phyloP scores from a whole-genome alignment of 2,329 filamentous ascomycete genomes.

The Fusarium virguliforme region DNA sequence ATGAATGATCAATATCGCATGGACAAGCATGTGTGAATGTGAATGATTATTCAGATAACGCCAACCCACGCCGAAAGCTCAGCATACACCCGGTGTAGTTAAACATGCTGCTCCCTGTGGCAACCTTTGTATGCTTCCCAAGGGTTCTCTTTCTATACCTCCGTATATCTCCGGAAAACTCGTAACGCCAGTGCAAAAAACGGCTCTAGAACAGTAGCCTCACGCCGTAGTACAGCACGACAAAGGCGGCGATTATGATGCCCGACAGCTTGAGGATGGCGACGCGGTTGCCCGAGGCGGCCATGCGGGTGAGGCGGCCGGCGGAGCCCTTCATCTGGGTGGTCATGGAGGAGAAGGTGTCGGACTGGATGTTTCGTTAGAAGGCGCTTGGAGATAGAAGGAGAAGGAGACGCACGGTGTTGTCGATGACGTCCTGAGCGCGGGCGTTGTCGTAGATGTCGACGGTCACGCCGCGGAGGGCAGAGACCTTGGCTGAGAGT shows the following conservation, averaged over 20 bases:
- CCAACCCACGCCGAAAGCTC: conserved; percentile 40
- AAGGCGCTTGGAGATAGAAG: not conserved
- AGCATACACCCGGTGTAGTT: conserved; percentile 7
- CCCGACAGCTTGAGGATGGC: conserved; percentile 91
- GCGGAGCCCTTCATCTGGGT: conserved; percentile 89
- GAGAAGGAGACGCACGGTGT: conserved; percentile 73
- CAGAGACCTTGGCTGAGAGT: conserved; percentile 90
- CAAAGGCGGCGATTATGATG: conserved; percentile 80
- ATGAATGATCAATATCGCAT: conserved; percentile 33
- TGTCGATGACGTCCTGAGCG: conserved; percentile 89
- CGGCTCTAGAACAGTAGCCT: conserved; percentile 72
- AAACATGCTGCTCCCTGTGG: conserved; percentile 3
- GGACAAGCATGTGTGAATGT: conserved; percentile 14
- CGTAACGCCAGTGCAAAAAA: conserved; percentile 18
- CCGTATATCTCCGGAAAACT: not conserved
- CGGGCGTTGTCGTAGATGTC: conserved; percentile 98
- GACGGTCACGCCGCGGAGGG: conserved; percentile 92
- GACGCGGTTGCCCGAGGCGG: conserved; percentile 89
- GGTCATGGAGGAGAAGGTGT: conserved; percentile 92
- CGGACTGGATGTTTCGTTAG: conserved; percentile 69
- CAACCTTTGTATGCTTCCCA: conserved; percentile 7
- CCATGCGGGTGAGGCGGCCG: conserved; percentile 88
- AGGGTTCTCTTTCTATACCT: not conserved
- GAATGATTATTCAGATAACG: conserved; percentile 44
- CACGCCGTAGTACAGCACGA: conserved; percentile 83